A percentile compares a stretch with the other conserved stretches of the same genome.
These are phyloP conservation scores for Quillaja saponaria DNA, from an alignment of 306 rosid genomes.

Conservation along the genomic window DNA sequence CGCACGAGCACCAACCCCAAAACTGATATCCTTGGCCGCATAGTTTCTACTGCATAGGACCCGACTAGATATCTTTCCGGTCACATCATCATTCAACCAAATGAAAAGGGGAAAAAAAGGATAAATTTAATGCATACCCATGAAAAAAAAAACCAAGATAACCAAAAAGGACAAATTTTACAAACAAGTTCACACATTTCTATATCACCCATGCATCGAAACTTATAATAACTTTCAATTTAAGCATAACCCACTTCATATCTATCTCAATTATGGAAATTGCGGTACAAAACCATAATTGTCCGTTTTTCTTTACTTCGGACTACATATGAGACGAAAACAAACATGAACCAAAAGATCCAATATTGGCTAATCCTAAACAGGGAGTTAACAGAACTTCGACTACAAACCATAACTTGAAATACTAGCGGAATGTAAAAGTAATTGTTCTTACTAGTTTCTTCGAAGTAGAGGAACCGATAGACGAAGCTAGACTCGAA, in stretches of 20 bases:
- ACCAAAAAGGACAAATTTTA: background rate
- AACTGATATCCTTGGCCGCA: constrained; percentile 77
- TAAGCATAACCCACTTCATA: background rate
- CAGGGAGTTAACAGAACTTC: background rate
- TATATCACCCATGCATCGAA: background rate
- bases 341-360: background rate
- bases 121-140: constrained; percentile 12
- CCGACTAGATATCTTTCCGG: constrained; percentile 48
- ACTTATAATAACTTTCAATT: no score
- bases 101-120: background rate
- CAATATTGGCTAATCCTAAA: background rate
- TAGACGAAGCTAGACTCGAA: constrained; percentile 61
- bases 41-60: constrained; percentile 56
- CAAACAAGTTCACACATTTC: constrained; percentile 1
- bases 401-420: background rate
- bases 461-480: constrained; percentile 49
- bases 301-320: no score
- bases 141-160: background rate
- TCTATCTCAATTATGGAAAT: background rate
- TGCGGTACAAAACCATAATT: background rate
- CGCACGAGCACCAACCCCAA: constrained; percentile 89
- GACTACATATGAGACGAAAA: no score
- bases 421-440: background rate
- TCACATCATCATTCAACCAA: constrained; percentile 7
- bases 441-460: constrained; percentile 48